Conservation (phyloP, 2,329 filamentous ascomycete species). For the Sclerotinia spermophila region DNA sequence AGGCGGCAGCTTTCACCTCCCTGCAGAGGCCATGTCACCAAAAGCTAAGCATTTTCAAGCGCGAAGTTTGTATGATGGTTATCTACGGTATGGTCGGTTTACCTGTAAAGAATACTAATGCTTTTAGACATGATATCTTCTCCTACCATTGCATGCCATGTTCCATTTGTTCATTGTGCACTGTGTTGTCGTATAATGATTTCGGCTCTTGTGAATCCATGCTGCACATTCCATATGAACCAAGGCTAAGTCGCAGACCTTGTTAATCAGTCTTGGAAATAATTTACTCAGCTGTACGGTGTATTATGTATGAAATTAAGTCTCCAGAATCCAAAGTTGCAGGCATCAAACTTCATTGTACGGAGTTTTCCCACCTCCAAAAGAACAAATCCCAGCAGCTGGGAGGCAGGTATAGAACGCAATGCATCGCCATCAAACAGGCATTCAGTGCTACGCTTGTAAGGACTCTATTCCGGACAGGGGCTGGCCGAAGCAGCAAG, state of each 20-base stretch:
- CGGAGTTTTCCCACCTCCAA: slow-evolving; percentile 14
- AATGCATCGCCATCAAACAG: background rate
- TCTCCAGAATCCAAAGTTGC: background rate
- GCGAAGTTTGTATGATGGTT: background rate
- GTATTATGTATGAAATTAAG: background rate
- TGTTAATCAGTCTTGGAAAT: background rate
- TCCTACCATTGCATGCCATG: background rate
- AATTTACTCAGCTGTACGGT: background rate
- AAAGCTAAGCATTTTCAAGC: background rate
- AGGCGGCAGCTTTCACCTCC: background rate
- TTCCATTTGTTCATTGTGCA: background rate
- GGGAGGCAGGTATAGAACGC: background rate
- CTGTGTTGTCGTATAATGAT: background rate
- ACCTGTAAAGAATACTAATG: background rate
- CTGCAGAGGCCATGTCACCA: background rate
- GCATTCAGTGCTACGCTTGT: slow-evolving; percentile 11
- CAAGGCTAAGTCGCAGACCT: background rate
- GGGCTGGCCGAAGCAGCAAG: background rate
- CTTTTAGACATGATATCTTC: background rate
- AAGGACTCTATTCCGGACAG: background rate
- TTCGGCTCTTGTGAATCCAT: slow-evolving; percentile 3
- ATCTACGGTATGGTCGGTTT: background rate
- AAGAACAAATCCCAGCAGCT: background rate
- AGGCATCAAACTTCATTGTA: background rate
- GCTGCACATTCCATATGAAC: background rate